Base-by-base conservation (phyloP, 2,329 filamentous ascomycete genomes). In the Talaromyces pinophilus region DNA sequence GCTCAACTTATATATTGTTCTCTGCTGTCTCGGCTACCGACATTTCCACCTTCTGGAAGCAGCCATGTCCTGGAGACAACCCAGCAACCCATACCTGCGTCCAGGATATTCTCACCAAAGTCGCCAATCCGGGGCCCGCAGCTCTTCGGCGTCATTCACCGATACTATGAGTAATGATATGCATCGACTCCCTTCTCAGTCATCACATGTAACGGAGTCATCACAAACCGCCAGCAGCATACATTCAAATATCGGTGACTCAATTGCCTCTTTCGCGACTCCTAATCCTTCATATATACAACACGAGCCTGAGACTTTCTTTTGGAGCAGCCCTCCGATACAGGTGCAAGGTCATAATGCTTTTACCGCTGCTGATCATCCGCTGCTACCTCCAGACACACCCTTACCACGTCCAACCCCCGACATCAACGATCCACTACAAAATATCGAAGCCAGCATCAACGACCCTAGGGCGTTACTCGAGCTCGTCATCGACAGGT, bases 221-320 rank as follows among this genome's bases (percentile, higher is more conserved):
- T 57, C 62, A 64, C n/a, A 33, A 15, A 64, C 62, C 11, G 30
- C 38, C 6, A 64, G 42, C 30, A 22, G 13, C 33, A 64, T 64
- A 38, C 62, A 64, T 42, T 64, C 62, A 38, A 59, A 59, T 28
- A 48, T 64, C 30, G 52, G 52, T 11, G 52, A 59, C 19, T 64
- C 62, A 2, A 64, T 64, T 35, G 5, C 25, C 11, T 10, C 52
- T 17, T 33, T 33, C 22, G 1, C 28, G 11, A 1, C 17, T 38
- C 11, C 5, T 1, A 38, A 38, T 13, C 52, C 52, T 17, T 13
- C 17, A 5, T 64, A 64, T 40, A 11, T 48, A 11, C 50, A 55
- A 28, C 5, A n/a, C 1, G 38, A 63, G 17, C 3, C 50, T 5
- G 62, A 40, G 1, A 5, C 62, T 1, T 64, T 38, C 8, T 11